Percentiles rank a stretch among this genome's conserved stretches.
phyloP scores from a whole-genome alignment of 176 grass and related monocot genomes.

The Tuctoria greenei region DNA sequence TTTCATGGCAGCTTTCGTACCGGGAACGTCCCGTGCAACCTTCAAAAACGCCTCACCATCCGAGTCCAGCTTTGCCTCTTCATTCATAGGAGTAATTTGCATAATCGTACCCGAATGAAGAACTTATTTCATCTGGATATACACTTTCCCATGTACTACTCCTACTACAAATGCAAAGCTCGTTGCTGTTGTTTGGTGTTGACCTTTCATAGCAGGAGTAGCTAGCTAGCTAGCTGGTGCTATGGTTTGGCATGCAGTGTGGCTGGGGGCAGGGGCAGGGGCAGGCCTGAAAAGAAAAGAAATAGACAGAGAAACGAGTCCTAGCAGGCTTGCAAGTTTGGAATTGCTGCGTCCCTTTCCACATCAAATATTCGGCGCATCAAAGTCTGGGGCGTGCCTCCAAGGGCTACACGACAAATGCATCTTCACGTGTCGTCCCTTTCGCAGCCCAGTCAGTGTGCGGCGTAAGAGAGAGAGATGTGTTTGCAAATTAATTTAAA shows the following conservation, averaged over 20 bases:
- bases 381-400: slow-evolving; percentile 26
- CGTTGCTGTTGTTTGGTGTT: neutral
- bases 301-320: neutral
- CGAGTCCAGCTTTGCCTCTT: neutral
- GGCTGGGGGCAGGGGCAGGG: neutral
- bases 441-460: slow-evolving; percentile 22
- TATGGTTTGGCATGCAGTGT: neutral
- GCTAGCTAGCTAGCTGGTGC: neutral
- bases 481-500: neutral
- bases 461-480: neutral
- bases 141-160: too few species aligned
- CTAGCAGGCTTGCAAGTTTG: slow-evolving; percentile 35
- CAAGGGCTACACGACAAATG: slow-evolving; percentile 44
- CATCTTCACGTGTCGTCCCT: slow-evolving; percentile 53
- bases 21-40: neutral
- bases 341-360: slow-evolving; percentile 25
- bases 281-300: neutral
- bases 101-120: neutral
- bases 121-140: neutral
- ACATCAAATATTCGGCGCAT: slow-evolving; percentile 55
- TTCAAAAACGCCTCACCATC: slow-evolving; percentile 40
- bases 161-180: neutral
- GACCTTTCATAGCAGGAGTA: slow-evolving; percentile 1
- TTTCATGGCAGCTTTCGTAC: slow-evolving; percentile 43
- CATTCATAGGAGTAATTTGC: neutral